Conservation (phyloP, 768 basidiomycete species). For the Tubosaeta brunneosetosa region DNA sequence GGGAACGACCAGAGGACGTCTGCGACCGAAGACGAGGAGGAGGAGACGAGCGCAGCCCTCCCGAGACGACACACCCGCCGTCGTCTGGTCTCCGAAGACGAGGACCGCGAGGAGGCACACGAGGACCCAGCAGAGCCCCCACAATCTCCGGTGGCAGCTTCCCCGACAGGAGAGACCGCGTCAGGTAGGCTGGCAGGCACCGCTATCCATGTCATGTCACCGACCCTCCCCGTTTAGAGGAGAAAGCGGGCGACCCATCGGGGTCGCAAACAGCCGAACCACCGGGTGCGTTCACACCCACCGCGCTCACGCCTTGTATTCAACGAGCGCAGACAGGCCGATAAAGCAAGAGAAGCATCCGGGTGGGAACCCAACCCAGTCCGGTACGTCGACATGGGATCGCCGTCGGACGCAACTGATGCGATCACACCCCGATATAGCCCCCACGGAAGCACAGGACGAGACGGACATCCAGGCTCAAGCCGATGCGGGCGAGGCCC, state of each 20-base stretch:
- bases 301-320: background rate
- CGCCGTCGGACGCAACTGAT: background rate
- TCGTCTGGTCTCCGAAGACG: conserved; percentile 10
- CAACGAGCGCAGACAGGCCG: conserved; percentile 6
- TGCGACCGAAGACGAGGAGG: conserved; percentile 4
- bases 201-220: background rate
- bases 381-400: conserved; percentile 8
- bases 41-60: background rate
- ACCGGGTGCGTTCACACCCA: conserved; percentile 2
- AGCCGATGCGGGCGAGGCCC: conserved; percentile 3
- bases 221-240: background rate
- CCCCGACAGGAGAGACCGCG: conserved; percentile 3
- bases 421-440: background rate
- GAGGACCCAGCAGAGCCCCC: background rate
- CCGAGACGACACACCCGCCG: conserved; percentile 3
- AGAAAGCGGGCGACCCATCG: background rate
- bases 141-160: background rate
- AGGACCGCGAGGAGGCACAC: conserved; percentile 5
- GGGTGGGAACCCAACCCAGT: background rate
- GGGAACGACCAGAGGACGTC: background rate
- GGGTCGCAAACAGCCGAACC: background rate
- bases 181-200: background rate
- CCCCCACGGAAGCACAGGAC: conserved; percentile 3
- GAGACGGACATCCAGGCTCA: background rate
- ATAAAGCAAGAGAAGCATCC: conserved; percentile 17